Evolutionary conservation across 2,329 filamentous ascomycete species (phyloP).

Genomic region (Fusarium continuum): DNA sequence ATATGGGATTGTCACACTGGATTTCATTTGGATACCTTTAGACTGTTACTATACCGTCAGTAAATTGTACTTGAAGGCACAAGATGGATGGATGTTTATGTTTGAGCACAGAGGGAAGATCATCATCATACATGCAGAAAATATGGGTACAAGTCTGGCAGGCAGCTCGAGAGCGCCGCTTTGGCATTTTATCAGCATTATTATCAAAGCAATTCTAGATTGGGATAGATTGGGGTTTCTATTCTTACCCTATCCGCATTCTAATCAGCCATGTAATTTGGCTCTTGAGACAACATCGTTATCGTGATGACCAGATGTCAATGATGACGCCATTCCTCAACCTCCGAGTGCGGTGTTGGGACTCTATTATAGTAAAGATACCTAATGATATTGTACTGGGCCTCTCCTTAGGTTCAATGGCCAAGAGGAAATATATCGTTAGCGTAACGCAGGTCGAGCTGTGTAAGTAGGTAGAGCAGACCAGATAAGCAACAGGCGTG

Average conservation of each 20-base stretch:
- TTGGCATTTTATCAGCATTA: slow-evolving; percentile 18
- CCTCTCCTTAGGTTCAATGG: not conserved
- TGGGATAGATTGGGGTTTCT: slow-evolving; percentile 18
- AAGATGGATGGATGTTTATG: slow-evolving; percentile 18
- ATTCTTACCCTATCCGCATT: no score
- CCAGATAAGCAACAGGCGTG: not conserved
- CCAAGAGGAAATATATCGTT: no score
- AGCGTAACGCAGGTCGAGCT: no score
- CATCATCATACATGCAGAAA: slow-evolving; percentile 18
- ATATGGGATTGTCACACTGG: slow-evolving; percentile 23
- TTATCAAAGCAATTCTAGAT: slow-evolving; percentile 24
- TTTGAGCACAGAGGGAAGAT: slow-evolving; percentile 15
- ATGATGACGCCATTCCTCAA: no score
- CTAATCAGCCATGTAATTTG: not conserved
- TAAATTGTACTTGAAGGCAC: slow-evolving; percentile 31
- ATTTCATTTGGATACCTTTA: slow-evolving; percentile 45
- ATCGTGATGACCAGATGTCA: no score
- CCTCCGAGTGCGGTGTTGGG: no score
- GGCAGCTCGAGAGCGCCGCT: slow-evolving; percentile 12
- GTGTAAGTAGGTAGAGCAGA: no score
- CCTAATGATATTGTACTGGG: no score
- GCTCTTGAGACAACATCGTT: not conserved
- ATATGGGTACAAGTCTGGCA: slow-evolving; percentile 12
- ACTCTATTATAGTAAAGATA: no score
- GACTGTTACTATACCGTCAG: slow-evolving; percentile 42